Percentiles rank a stretch among this genome's conserved stretches.
phyloP scores from a whole-genome alignment of 257 asterid species.

The Ocimum tenuiflorum region DNA sequence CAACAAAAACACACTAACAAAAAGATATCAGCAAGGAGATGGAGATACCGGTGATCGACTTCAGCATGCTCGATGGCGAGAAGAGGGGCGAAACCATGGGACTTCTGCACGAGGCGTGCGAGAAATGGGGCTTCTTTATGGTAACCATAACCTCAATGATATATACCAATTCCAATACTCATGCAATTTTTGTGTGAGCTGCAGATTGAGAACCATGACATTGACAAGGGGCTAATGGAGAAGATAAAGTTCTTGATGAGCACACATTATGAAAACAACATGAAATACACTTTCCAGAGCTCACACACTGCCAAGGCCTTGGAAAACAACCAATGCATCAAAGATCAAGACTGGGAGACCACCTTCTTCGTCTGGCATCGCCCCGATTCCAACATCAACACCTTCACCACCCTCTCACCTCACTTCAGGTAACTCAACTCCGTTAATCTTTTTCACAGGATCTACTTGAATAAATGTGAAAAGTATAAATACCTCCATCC shows the following conservation, averaged over 20 bases:
- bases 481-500: too few species aligned
- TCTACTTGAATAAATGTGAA: too few species aligned
- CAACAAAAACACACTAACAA: not conserved
- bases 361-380: slow-evolving; percentile 69
- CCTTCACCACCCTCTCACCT: slow-evolving; percentile 38
- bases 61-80: slow-evolving; percentile 39
- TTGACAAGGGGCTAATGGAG: slow-evolving; percentile 55
- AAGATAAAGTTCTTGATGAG: slow-evolving; percentile 55
- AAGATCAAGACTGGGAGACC: slow-evolving; percentile 63
- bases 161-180: too few species aligned
- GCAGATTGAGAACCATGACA: slow-evolving; percentile 83
- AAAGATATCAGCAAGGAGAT: slow-evolving; percentile 30
- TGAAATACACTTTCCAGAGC: slow-evolving; percentile 44
- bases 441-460: too few species aligned
- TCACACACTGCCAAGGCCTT: slow-evolving; percentile 51
- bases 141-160: slow-evolving; percentile 34
- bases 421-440: slow-evolving; percentile 51
- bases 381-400: slow-evolving; percentile 54
- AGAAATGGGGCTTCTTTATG: slow-evolving; percentile 88
- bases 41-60: slow-evolving; percentile 84
- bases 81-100: slow-evolving; percentile 57
- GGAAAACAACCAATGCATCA: slow-evolving; percentile 30
- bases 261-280: slow-evolving; percentile 49
- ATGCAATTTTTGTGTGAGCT: too few species aligned
- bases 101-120: slow-evolving; percentile 73